Conservation (phyloP, 139 green algal genomes). For the Edaphochlamys debaryana region DNA sequence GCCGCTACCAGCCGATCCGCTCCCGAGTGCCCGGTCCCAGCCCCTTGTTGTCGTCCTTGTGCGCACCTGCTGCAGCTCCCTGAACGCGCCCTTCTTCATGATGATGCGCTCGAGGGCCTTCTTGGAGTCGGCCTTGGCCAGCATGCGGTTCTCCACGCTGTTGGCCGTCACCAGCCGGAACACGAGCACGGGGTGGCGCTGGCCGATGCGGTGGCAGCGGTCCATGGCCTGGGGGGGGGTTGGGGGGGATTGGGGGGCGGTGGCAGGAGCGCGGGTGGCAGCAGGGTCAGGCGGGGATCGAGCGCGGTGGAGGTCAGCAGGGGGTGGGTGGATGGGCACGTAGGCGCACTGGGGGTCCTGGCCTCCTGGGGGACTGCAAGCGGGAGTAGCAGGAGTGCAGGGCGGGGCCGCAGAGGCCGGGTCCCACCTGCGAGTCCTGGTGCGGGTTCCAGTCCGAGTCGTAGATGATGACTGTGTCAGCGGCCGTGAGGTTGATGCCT, state of each 20-base stretch:
- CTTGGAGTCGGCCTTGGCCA: constrained; percentile 89
- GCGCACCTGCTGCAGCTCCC: constrained; percentile 60
- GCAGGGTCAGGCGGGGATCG: background rate
- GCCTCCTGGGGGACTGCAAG: too few relatives aligned
- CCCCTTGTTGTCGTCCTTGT: too few relatives aligned
- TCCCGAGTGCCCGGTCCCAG: too few relatives aligned
- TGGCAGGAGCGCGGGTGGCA: background rate
- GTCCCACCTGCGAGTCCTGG: constrained; percentile 84
- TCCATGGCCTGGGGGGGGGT: constrained; percentile 93
- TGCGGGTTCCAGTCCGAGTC: constrained; percentile 97
- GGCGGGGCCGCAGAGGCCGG: background rate
- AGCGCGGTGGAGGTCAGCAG: too few relatives aligned
- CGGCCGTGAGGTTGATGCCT: constrained; percentile 93
- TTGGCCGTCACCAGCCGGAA: constrained; percentile 91
- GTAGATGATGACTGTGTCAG: constrained; percentile 97
- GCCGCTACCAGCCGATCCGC: too few relatives aligned
- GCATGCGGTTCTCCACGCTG: constrained; percentile 96
- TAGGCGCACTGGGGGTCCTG: too few relatives aligned
- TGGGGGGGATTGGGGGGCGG: background rate
- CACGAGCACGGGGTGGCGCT: constrained; percentile 96
- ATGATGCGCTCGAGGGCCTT: constrained; percentile 92
- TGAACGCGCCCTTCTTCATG: constrained; percentile 97
- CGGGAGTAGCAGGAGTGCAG: too few relatives aligned
- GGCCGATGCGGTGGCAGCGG: constrained; percentile 97
- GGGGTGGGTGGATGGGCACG: too few relatives aligned